Evolutionary conservation across 2,329 filamentous ascomycete genomes (phyloP).

Genomic region (Septoria linicola): DNA sequence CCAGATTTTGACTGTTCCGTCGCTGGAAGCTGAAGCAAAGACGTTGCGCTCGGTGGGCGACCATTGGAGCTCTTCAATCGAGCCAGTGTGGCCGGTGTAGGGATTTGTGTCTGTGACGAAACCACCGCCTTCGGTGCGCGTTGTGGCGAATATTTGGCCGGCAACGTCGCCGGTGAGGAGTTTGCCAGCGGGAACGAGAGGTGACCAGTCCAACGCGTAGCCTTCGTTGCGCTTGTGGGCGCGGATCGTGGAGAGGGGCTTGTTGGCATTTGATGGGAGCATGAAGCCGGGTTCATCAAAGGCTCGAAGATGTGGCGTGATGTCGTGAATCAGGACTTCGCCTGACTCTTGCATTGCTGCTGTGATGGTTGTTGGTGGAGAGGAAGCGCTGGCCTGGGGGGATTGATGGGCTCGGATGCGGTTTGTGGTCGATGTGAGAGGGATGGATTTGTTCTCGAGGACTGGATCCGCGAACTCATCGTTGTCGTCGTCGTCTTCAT

Average conservation of each 20-base stretch:
- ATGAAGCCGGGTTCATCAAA: conserved; percentile 86
- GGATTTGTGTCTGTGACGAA: conserved; percentile 84
- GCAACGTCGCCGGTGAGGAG: conserved; percentile 89
- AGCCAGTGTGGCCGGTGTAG: conserved; percentile 79
- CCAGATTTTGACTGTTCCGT: conserved; percentile 95
- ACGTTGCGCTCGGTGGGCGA: conserved; percentile 89
- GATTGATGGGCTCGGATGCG: conserved; percentile 85
- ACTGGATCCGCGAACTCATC: conserved; percentile 80
- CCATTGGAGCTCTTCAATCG: conserved; percentile 96
- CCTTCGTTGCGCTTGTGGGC: conserved; percentile 86
- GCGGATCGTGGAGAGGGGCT: conserved; percentile 80
- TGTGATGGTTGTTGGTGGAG: conserved; percentile 76
- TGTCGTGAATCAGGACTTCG: conserved; percentile 88
- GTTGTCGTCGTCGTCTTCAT: conserved; percentile 66
- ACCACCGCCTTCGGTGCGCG: conserved; percentile 79
- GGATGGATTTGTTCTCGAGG: conserved; percentile 87
- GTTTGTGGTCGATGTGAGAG: conserved; percentile 84
- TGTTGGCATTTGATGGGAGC: conserved; percentile 79
- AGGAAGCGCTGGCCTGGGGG: conserved; percentile 66
- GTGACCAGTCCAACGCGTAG: conserved; percentile 97
- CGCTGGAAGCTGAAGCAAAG: conserved; percentile 89
- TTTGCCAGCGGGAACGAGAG: conserved; percentile 74
- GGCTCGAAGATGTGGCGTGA: conserved; percentile 81
- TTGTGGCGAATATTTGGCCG: conserved; percentile 85
- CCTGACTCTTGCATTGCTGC: conserved; percentile 90